Evolutionary conservation across 2,329 filamentous ascomycete genomes (phyloP).

Genomic region (Xylaria sp.): DNA sequence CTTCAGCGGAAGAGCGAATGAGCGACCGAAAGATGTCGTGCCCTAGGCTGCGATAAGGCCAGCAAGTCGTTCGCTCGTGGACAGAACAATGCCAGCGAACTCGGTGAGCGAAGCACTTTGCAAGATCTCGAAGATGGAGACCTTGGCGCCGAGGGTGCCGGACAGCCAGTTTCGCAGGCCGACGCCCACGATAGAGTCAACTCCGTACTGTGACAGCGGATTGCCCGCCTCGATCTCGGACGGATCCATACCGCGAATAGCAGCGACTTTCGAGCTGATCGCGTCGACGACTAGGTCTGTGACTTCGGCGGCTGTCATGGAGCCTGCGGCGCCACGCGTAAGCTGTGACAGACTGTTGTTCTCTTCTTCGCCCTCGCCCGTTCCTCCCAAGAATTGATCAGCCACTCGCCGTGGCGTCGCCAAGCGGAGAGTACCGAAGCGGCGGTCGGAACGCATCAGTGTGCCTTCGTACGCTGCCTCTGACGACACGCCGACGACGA

Average conservation of each 20-base stretch:
- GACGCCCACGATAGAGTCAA: conserved; percentile 2
- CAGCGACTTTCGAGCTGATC: background rate
- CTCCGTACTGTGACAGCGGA: background rate
- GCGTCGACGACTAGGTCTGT: background rate
- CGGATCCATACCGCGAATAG: background rate
- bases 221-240: background rate
- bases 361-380: background rate
- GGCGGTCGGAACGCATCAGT: background rate
- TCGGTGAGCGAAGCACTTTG: background rate
- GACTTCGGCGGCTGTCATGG: background rate
- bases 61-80: background rate
- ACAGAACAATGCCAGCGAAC: background rate
- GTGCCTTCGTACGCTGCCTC: background rate
- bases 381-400: background rate
- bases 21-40: background rate
- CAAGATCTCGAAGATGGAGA: conserved; percentile 2
- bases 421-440: background rate
- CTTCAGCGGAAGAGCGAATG: background rate
- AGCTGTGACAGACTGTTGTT: background rate
- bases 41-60: background rate
- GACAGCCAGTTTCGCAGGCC: background rate
- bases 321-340: background rate
- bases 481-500: background rate
- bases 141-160: background rate
- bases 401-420: background rate